Evolutionary conservation across 768 basidiomycete species (phyloP).

Genomic region (Dacryopinax primogenitus): DNA sequence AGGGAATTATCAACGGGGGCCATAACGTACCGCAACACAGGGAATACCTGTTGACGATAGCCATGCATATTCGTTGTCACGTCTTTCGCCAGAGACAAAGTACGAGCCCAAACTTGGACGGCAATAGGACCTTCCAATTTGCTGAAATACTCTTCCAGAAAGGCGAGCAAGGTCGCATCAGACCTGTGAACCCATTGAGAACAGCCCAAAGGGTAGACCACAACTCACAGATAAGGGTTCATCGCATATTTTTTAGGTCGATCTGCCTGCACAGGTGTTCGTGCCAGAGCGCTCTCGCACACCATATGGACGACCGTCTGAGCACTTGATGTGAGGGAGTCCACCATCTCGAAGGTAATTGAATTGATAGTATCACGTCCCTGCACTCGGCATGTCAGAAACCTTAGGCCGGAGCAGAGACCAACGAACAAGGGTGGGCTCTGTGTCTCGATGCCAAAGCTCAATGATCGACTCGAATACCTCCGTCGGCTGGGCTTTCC

Average conservation of each 20-base stretch:
- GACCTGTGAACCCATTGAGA: slow-evolving; percentile 36
- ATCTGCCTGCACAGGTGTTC: slow-evolving; percentile 45
- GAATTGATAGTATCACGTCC: slow-evolving; percentile 21
- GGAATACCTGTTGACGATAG: slow-evolving; percentile 58
- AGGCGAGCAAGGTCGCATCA: slow-evolving; percentile 62
- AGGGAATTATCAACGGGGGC: slow-evolving; percentile 5
- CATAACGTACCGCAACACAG: slow-evolving; percentile 49
- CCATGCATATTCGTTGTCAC: slow-evolving; percentile 50
- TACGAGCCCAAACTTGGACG: slow-evolving; percentile 80
- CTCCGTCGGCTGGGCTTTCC: slow-evolving; percentile 64
- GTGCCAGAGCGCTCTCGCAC: slow-evolving; percentile 64
- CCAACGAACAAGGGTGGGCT: slow-evolving; percentile 30
- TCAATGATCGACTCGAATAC: slow-evolving; percentile 73
- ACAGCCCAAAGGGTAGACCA: slow-evolving; percentile 6
- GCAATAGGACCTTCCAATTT: slow-evolving; percentile 83
- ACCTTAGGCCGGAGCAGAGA: not conserved
- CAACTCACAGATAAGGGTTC: slow-evolving; percentile 54
- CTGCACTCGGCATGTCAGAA: slow-evolving; percentile 7
- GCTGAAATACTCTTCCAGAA: slow-evolving; percentile 73
- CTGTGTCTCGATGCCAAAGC: slow-evolving; percentile 52
- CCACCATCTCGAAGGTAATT: slow-evolving; percentile 67
- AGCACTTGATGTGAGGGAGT: slow-evolving; percentile 68
- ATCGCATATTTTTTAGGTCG: slow-evolving; percentile 46
- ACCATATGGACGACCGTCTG: slow-evolving; percentile 79
- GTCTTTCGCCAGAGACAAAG: slow-evolving; percentile 67